Percentiles rank a stretch among this genome's conserved stretches.
Evolutionary conservation across 129 eudicot genomes (phyloP).

Genomic region (Silybum marianum): DNA sequence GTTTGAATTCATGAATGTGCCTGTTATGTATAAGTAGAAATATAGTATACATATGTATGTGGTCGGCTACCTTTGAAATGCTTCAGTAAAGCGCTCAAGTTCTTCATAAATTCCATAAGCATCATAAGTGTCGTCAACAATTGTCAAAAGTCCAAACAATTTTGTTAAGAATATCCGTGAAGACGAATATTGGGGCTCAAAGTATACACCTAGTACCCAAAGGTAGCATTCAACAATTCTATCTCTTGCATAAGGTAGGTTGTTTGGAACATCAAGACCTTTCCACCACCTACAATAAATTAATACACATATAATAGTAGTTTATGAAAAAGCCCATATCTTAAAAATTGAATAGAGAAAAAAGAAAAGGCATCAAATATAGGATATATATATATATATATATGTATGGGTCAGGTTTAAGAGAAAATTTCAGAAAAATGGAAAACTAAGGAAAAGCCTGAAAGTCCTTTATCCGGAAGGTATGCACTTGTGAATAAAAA

Average conservation of each 20-base stretch:
- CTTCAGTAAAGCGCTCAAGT: conserved; percentile 1
- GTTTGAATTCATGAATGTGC: neutral
- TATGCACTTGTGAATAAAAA: too few species aligned
- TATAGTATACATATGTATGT: neutral
- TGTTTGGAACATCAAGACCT: neutral
- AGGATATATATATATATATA: too few species aligned
- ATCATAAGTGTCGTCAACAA: conserved; percentile 18
- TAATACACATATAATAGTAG: too few species aligned
- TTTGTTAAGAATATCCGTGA: neutral
- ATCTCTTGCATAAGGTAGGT: conserved; percentile 1
- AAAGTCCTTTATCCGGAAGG: too few species aligned
- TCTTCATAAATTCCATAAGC: neutral
- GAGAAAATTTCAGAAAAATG: too few species aligned
- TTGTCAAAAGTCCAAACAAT: neutral
- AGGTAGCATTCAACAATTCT: conserved; percentile 9
- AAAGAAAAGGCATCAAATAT: neutral
- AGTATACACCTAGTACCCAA: neutral
- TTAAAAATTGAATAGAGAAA: neutral
- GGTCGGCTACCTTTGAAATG: conserved; percentile 7
- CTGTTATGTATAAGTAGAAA: neutral
- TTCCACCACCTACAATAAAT: conserved; percentile 7
- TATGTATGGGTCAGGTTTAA: too few species aligned
- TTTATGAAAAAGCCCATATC: too few species aligned
- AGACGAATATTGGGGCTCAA: neutral
- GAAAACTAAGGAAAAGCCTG: too few species aligned